Conservation (phyloP, 768 basidiomycete species). For the Candolleomyces aberdarensis region DNA sequence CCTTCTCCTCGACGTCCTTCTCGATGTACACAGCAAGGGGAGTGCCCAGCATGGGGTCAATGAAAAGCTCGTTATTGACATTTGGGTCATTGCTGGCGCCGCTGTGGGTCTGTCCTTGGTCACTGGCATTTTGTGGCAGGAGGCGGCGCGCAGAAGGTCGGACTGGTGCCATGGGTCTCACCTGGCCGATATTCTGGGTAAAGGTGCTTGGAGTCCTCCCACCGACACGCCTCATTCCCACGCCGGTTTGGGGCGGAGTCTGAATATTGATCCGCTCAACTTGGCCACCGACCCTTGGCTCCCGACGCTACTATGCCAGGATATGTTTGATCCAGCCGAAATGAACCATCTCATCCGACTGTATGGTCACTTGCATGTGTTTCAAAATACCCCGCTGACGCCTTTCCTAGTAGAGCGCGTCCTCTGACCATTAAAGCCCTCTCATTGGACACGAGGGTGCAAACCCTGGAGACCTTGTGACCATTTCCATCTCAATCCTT, state of each 20-base stretch:
- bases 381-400: too few species aligned
- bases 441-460: too few species aligned
- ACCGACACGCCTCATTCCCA: constrained; percentile 2
- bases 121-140: constrained; percentile 30
- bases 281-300: too few species aligned
- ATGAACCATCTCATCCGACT: too few species aligned
- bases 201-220: constrained; percentile 49
- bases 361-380: too few species aligned
- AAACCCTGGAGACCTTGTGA: too few species aligned
- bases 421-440: too few species aligned
- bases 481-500: too few species aligned
- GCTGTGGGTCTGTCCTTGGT: constrained; percentile 25
- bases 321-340: too few species aligned
- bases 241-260: background rate
- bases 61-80: constrained; percentile 54
- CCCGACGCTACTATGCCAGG: too few species aligned
- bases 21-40: constrained; percentile 76
- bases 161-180: constrained; percentile 83
- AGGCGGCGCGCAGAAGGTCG: constrained; percentile 53
- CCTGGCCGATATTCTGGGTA: constrained; percentile 31
- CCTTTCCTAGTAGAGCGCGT: too few species aligned
- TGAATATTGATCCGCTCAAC: background rate
- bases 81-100: constrained; percentile 22
- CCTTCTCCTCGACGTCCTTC: constrained; percentile 74
- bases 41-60: constrained; percentile 80